Percentiles rank a stretch among this genome's conserved stretches.
phyloP scores from a whole-genome alignment of 192 early-diverging fungal genomes.

The Radiomyces spectabilis region DNA sequence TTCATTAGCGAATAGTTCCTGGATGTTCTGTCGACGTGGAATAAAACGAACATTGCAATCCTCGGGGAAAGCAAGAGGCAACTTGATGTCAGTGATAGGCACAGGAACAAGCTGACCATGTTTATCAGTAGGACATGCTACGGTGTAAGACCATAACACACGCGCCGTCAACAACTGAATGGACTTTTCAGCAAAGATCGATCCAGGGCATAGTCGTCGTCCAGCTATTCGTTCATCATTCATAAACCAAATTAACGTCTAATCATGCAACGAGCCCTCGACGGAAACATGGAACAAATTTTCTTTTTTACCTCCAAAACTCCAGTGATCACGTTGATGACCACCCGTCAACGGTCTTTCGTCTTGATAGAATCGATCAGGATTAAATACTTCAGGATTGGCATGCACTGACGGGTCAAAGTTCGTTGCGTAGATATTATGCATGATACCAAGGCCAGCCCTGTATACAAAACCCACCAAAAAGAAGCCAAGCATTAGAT shows the following conservation, averaged over 20 bases:
- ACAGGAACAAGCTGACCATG: not conserved
- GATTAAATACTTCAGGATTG: not conserved
- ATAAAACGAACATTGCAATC: not conserved
- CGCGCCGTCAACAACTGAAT: not conserved
- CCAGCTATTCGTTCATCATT: not conserved
- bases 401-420: not conserved
- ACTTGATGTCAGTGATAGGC: not conserved
- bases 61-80: not conserved
- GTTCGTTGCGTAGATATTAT: not conserved
- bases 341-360: no score
- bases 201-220: not conserved
- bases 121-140: not conserved
- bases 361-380: not conserved
- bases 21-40: no score
- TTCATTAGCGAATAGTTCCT: no score
- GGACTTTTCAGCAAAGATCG: not conserved
- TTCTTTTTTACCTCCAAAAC: not conserved
- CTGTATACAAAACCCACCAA: not conserved
- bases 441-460: not conserved
- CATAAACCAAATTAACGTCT: not conserved
- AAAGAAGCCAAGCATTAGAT: no score
- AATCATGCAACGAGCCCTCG: no score
- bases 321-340: constrained; percentile 1
- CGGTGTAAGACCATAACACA: not conserved
- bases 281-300: not conserved